Evolutionary conservation across 1,284 basidiomycete species (phyloP), one percentile per base, ranked within the genome.

Genomic region (Inonotus obliquus): DNA sequence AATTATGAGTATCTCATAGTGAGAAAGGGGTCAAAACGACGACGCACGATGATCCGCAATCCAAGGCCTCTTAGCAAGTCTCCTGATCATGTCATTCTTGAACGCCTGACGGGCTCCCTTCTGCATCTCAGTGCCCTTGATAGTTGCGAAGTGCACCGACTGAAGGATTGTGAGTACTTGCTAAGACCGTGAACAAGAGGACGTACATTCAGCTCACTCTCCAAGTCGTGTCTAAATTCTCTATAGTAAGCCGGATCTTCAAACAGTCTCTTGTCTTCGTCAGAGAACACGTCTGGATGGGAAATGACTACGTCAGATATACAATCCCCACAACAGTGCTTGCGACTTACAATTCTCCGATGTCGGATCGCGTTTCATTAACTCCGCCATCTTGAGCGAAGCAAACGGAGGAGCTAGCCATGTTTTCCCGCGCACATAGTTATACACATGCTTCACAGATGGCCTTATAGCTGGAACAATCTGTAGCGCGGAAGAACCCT

Each of bases 401-500:
- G 77, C 74, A 63, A 86, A 84, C 0, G 79, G 76, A 1, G 77
- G 69, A 2, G 82, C 76, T 39, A 88, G 75, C 86, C 84, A 87
- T 0, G 85, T 84, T 69, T 81, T 79, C 1, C 84, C 81, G 17
- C 84, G 78, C 39, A 84, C 85, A 66, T 81, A 87, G 69, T 85
- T 84, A 44, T 74, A 72, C 27, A 88, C 62, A 61, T 78, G 76
- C 55, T 72, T 70, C 4, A 85, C 84, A 60, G 75, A 76, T 1
- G 81, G 77, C 65, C 85, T 84, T 10, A 87, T 70, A 1, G 83
- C 77, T 0, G 85, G 77, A 0, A 87, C 81, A 13, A 86, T 79
- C 67, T 88, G 86, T 25, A 87, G 78, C 1, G 81, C 83, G n/a
- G 83, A 83, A 0, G 84, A 85, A 1, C 86, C 85, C 84, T 85